Base-by-base conservation (phyloP, 148 eudicot genomes). In the Cornus kousa region DNA sequence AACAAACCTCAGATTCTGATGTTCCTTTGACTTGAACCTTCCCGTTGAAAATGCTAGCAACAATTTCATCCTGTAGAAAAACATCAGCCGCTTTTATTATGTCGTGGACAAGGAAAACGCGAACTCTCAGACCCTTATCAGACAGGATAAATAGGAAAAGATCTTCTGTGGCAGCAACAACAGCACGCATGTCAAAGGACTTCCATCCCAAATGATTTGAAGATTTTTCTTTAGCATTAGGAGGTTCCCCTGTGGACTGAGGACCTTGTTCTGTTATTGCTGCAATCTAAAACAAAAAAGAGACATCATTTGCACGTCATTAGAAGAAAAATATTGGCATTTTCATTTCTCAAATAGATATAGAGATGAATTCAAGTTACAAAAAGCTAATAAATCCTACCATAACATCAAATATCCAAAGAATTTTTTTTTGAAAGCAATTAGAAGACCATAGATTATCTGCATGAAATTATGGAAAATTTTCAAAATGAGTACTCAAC, bases 161-260 rank as follows among this genome's bases (percentile, higher is more conserved):
- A 87, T 96, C 99, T 87, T 96, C 98, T 0, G 99, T 96, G 65
- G 99, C 97, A 73, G 92, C 79, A 72, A 92, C 99, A 74, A 96
- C 98, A 40, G 97, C 86, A 73, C 81, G 86, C 89, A 93, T 92
- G 50, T 93, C 87, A 76, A 96, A 93, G 37, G 93, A 87, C 79
- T 91, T 95, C 99, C 94, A 91, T 79, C 86, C 91, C 67, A 92
- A 74, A 10, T 86, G 88, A 85, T 76, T 65, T 66, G 90, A 83
- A 60, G 88, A 75, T 39, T 80, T 78, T 48, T 85, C 87, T 62
- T 83, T 77, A 68, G 87, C 70, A 22, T 81, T 28, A n/a, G 74
- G 76, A 17, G 53, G 71, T 35, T 85, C 83, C 74, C 71, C 89
- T 67, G 75, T 82, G 13, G 95, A 83, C 76, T 89, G 93, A 28